Base-by-base conservation (phyloP, 78 protist genomes). In the Trichosphaerium sp. region DNA sequence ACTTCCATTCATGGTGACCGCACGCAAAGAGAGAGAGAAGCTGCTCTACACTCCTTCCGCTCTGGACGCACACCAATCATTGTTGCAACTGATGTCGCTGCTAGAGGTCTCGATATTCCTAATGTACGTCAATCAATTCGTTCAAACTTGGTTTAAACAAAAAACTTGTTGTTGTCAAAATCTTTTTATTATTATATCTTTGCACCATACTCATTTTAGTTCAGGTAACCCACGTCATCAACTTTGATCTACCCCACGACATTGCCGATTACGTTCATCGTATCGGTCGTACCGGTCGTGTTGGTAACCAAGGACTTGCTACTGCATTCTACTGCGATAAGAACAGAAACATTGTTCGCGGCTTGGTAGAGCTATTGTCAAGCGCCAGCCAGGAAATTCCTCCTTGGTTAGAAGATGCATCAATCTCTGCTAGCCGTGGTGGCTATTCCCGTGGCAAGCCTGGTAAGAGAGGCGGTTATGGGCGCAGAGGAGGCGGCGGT, bases 1-100 rank as follows among this genome's bases (percentile, higher is more conserved):
- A 70, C 90, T 0, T 69, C 91, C 32, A 93, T 98, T 43, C 99
- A 98, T 80, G 99, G 98, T n/a, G 98, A 96, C 77, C 88, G 95
- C 42, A 8, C 80, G 15, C 98, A 94, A 71, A 37, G 25, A 4
- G 91, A 94, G 76, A 71, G 98, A 1, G 98, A 93, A 56, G 65
- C 26, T 0, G 96, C 92, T 18, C 75, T 92, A n/a, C 18, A n/a
- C 2, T 18, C 0, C 28, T 82, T 73, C 75, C 54, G 59, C 6
- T 0, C 1, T 7, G 84, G 84, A 21, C 1, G 0, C 4, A 1
- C 39, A 28, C 69, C 83, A 12, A 28, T 94, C 38, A 66, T 97
- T 32, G 94, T 93, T 11, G 97, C 98, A 42, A 97, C 99, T 2
- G 98, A 93, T 32, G 97, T 97, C 14, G 97, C 97, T 21, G 87